Evolutionary conservation across 1,139 yeast species (phyloP).

Genomic region (Nakaseomyces sp.): DNA sequence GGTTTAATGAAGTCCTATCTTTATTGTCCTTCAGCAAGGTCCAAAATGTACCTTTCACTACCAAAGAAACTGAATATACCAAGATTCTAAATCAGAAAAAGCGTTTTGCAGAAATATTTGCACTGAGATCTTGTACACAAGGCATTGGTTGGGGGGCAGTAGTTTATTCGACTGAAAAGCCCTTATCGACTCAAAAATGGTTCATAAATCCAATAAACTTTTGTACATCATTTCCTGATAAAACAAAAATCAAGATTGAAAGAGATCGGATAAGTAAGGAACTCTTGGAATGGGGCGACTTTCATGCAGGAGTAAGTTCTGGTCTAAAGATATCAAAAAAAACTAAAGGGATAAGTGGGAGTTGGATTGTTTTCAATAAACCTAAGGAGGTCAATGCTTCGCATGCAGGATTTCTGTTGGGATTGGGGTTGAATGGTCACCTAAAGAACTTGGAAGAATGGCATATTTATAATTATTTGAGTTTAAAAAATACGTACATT

Average conservation of each 20-base stretch:
- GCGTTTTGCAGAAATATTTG: constrained; percentile 53
- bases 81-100: constrained; percentile 39
- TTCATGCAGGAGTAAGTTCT: constrained; percentile 86
- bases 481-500: constrained; percentile 79
- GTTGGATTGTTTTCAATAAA: constrained; percentile 86
- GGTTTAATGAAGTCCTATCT: constrained; percentile 69
- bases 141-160: constrained; percentile 72
- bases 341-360: constrained; percentile 69
- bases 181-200: constrained; percentile 77
- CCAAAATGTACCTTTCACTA: constrained; percentile 21
- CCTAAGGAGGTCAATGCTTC: constrained; percentile 63
- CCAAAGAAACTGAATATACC: constrained; percentile 24
- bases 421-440: constrained; percentile 88
- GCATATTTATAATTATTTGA: constrained; percentile 90
- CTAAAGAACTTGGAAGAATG: constrained; percentile 79
- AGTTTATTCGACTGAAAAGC: constrained; percentile 61
- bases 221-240: constrained; percentile 58
- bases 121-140: constrained; percentile 63
- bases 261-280: constrained; percentile 45
- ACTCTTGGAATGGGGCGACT: constrained; percentile 71
- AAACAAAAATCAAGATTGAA: constrained; percentile 54
- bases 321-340: constrained; percentile 70
- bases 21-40: constrained; percentile 30
- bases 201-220: constrained; percentile 72
- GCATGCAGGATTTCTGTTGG: constrained; percentile 92